Percentiles rank a stretch among this genome's conserved stretches.
phyloP scores from a whole-genome alignment of 805 yeast genomes.

The Cyberlindnera lachancei region DNA sequence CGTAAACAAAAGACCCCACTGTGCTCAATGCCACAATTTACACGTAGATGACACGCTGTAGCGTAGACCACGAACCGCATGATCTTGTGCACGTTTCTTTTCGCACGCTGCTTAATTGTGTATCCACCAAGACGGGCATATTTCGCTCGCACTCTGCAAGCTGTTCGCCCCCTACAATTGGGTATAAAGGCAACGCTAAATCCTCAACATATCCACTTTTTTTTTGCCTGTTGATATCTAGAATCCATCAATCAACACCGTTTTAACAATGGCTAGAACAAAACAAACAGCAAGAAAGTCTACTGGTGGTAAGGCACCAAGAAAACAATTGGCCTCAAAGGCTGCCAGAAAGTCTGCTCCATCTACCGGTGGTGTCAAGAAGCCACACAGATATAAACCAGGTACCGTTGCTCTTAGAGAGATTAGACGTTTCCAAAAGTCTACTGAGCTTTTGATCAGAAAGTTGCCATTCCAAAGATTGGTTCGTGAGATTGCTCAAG shows the following conservation, averaged over 20 bases:
- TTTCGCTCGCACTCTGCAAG: too few species aligned
- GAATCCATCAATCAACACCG: too few species aligned
- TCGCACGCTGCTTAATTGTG: too few species aligned
- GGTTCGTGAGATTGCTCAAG: constrained; percentile 92
- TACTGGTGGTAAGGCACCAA: constrained; percentile 92
- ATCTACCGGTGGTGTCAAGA: constrained; percentile 86
- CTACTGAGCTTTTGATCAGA: constrained; percentile 89
- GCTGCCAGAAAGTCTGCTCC: constrained; percentile 92
- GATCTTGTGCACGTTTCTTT: too few species aligned
- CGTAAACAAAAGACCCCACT: not conserved
- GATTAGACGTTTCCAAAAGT: constrained; percentile 93
- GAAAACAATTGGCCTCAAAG: constrained; percentile 85
- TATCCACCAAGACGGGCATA: too few species aligned
- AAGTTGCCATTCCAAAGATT: constrained; percentile 95
- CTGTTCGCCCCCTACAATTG: too few species aligned
- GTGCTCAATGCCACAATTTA: not conserved
- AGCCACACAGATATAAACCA: constrained; percentile 93
- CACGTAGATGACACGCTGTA: too few species aligned
- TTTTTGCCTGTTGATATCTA: too few species aligned
- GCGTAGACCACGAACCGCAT: too few species aligned
- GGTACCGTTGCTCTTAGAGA: constrained; percentile 95
- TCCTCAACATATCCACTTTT: too few species aligned
- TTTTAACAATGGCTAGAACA: constrained; percentile 78
- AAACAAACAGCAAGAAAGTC: constrained; percentile 91
- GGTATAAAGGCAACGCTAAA: not conserved